Evolutionary conservation across 768 basidiomycete genomes (phyloP).

Genomic region (Dictyophora rubrovolvata): DNA sequence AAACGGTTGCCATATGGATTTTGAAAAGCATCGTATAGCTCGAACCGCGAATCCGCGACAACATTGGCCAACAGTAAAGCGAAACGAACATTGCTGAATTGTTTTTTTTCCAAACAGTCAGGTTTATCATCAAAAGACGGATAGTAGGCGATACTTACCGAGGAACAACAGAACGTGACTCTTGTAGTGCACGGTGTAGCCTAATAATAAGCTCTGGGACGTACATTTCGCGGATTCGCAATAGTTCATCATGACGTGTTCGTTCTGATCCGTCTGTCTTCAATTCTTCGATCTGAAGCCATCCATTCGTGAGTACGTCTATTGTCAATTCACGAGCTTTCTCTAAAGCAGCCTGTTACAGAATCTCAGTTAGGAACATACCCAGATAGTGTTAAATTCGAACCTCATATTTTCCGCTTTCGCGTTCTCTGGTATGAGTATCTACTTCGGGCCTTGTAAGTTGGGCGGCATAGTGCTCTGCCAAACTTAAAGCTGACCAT

Average conservation of each 20-base stretch:
- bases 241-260: conserved; percentile 24
- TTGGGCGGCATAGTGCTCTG: conserved; percentile 9
- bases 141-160: conserved; percentile 37
- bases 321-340: conserved; percentile 54
- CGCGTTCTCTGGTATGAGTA: conserved; percentile 8
- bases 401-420: conserved; percentile 8
- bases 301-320: conserved; percentile 67
- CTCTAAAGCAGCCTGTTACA: conserved; percentile 42
- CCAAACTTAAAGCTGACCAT: conserved; percentile 30
- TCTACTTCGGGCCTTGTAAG: conserved; percentile 6
- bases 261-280: conserved; percentile 23
- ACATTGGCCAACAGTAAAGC: conserved; percentile 71
- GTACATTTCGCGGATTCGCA: conserved; percentile 79
- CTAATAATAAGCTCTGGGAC: conserved; percentile 85
- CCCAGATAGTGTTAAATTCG: not conserved
- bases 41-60: conserved; percentile 80
- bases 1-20: conserved; percentile 49
- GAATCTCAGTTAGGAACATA: not conserved
- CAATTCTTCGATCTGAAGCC: conserved; percentile 47
- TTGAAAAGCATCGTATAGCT: conserved; percentile 78
- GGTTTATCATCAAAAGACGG: not conserved
- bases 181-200: conserved; percentile 61
- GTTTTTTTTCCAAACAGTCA: not conserved
- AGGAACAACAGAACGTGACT: conserved; percentile 53
- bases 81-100: conserved; percentile 59